These are phyloP conservation scores for Fusarium veterinarium DNA, from an alignment of 2,329 filamentous ascomycete genomes.

Conservation along the genomic window DNA sequence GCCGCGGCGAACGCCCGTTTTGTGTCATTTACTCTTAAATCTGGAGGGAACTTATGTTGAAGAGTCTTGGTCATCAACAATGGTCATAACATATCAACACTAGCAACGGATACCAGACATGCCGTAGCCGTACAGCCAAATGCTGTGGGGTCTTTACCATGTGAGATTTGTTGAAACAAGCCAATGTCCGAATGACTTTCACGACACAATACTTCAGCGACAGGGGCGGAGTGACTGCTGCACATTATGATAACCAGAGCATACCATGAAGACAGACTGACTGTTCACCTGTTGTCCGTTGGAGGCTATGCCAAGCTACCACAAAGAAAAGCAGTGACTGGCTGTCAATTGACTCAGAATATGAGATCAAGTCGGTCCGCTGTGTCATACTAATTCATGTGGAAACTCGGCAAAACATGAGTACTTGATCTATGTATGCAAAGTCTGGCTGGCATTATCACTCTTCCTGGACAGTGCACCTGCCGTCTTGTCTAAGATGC, in stretches of 20 bases:
- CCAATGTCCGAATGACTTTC: background rate
- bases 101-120: background rate
- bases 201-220: background rate
- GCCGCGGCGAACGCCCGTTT: constrained; percentile 43
- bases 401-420: constrained; percentile 4
- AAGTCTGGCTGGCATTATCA: background rate
- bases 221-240: background rate
- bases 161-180: constrained; percentile 13
- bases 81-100: background rate
- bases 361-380: background rate
- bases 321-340: background rate
- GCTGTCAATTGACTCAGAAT: background rate
- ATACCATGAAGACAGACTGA: background rate
- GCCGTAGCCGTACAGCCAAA: background rate
- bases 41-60: constrained; percentile 24
- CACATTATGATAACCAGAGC: background rate
- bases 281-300: background rate
- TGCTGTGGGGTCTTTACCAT: constrained; percentile 1
- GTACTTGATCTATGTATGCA: background rate
- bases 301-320: background rate
- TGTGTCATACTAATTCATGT: background rate
- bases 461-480: background rate
- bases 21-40: constrained; percentile 26
- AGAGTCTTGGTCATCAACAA: background rate
- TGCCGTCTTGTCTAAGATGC: constrained; percentile 7